A percentile compares a stretch with the other conserved stretches of the same genome.
These are phyloP conservation scores for Globisporangium solare DNA, from an alignment of 352 stramenopile genomes.

Conservation along the genomic window DNA sequence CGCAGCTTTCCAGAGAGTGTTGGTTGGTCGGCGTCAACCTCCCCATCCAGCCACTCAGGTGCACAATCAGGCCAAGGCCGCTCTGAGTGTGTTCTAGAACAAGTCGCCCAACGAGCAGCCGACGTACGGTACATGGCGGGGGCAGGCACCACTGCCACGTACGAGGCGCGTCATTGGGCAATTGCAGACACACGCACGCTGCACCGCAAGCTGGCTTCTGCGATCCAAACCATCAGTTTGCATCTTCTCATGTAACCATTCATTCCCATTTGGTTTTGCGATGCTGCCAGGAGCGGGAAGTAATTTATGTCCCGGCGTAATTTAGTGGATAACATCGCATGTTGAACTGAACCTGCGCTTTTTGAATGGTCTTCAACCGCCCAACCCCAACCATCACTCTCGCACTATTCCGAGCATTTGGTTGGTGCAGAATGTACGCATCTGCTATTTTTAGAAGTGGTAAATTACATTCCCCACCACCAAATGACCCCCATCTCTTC, in stretches of 20 bases:
- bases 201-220: not conserved
- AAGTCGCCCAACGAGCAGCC: too few species aligned
- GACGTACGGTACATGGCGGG: too few species aligned
- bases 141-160: too few species aligned
- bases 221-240: not conserved
- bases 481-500: slow-evolving; percentile 2
- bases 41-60: too few species aligned
- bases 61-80: too few species aligned
- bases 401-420: slow-evolving; percentile 11
- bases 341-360: slow-evolving; percentile 12
- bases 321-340: slow-evolving; percentile 11
- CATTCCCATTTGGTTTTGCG: not conserved
- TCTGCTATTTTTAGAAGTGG: slow-evolving; percentile 9
- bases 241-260: too few species aligned
- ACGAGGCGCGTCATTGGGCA: too few species aligned
- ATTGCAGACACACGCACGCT: too few species aligned
- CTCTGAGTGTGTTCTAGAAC: too few species aligned
- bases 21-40: too few species aligned
- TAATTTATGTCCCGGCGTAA: not conserved
- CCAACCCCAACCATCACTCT: slow-evolving; percentile 15
- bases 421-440: slow-evolving; percentile 16
- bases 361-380: slow-evolving; percentile 10
- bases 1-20: too few species aligned
- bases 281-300: not conserved
- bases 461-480: slow-evolving; percentile 1